A percentile compares a stretch with the other conserved stretches of the same genome.
Conservation (phyloP, 129 eudicot genomes). For the Escallonia rubra region DNA sequence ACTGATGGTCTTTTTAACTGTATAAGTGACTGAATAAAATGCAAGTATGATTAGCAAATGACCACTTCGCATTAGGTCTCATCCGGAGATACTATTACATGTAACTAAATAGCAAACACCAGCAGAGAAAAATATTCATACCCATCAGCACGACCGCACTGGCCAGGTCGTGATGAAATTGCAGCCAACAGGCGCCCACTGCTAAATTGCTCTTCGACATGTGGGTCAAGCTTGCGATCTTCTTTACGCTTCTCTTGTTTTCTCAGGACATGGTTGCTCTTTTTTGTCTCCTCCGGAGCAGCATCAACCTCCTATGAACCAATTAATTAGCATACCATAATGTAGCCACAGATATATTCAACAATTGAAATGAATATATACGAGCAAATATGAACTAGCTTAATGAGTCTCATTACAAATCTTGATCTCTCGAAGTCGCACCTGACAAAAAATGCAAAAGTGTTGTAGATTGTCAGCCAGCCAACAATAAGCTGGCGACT, state of each 20-base stretch:
- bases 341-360: not conserved
- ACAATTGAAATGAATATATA: too few relatives aligned
- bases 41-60: too few relatives aligned
- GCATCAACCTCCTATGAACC: slow-evolving; percentile 44
- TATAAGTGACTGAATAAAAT: too few relatives aligned
- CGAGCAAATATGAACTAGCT: too few relatives aligned
- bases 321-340: not conserved
- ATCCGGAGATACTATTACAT: too few relatives aligned
- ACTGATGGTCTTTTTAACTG: too few relatives aligned
- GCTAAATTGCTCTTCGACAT: slow-evolving; percentile 76
- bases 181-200: slow-evolving; percentile 80
- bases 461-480: too few relatives aligned
- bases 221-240: slow-evolving; percentile 63
- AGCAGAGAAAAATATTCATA: slow-evolving; percentile 13
- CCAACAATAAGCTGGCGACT: too few relatives aligned
- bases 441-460: too few relatives aligned
- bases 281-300: slow-evolving; percentile 59
- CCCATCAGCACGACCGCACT: slow-evolving; percentile 93
- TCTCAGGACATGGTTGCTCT: slow-evolving; percentile 73
- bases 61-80: too few relatives aligned
- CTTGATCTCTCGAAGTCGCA: too few relatives aligned
- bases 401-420: too few relatives aligned
- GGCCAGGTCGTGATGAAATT: slow-evolving; percentile 89
- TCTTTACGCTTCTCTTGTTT: slow-evolving; percentile 67
- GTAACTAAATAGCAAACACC: not conserved